Evolutionary conservation across 306 rosid genomes (phyloP).

Genomic region (Cucumis melo): DNA sequence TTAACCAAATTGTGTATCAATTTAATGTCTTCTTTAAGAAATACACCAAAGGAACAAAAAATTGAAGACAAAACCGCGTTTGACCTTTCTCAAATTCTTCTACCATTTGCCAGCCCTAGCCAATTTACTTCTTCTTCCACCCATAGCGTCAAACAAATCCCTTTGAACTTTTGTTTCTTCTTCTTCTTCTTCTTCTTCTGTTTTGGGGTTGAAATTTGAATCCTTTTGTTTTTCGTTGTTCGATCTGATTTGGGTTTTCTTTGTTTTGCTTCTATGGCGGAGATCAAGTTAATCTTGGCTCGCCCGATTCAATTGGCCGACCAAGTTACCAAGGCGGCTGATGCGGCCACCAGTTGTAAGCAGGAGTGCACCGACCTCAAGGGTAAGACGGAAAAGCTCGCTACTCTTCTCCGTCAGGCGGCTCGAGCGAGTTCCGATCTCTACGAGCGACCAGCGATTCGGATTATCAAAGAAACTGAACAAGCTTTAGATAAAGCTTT

Average conservation of each 20-base stretch:
- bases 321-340: constrained; percentile 60
- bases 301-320: constrained; percentile 76
- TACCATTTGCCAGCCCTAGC: background rate
- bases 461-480: constrained; percentile 68
- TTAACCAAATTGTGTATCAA: background rate
- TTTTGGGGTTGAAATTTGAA: background rate
- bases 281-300: constrained; percentile 51
- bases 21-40: background rate
- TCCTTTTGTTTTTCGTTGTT: background rate
- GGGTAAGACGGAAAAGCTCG: constrained; percentile 66
- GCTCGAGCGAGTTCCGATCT: constrained; percentile 83
- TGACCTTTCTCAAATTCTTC: background rate
- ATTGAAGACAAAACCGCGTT: background rate
- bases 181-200: background rate
- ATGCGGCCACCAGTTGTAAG: constrained; percentile 51
- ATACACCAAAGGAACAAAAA: too few species aligned
- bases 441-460: constrained; percentile 71
- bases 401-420: constrained; percentile 67
- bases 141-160: background rate
- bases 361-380: constrained; percentile 60
- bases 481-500: constrained; percentile 63
- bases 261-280: constrained; percentile 54
- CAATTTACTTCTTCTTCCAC: background rate
- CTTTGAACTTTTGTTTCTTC: background rate
- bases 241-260: constrained; percentile 10